phyloP scores from a whole-genome alignment of 345 rosid species.

The Acer yangbiense region DNA sequence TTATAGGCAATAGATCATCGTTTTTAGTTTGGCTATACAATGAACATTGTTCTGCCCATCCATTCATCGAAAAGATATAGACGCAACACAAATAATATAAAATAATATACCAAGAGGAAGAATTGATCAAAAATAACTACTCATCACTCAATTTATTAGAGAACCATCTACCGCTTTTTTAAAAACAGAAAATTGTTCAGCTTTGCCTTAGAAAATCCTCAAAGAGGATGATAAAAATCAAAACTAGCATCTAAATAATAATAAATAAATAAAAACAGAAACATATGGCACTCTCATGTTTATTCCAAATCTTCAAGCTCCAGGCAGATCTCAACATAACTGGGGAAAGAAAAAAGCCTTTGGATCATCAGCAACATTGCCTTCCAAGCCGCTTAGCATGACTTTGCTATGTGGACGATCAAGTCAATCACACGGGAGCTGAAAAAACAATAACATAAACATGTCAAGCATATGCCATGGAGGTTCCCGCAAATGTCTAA shows the following conservation, averaged over 20 bases:
- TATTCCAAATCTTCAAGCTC: background rate
- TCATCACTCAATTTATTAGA: background rate
- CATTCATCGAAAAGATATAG: too few relatives aligned
- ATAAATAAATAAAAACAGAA: too few relatives aligned
- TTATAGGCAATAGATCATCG: too few relatives aligned
- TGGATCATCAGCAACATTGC: constrained; percentile 10
- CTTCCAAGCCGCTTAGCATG: background rate
- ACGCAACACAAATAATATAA: too few relatives aligned
- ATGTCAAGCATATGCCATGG: background rate
- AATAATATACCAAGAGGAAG: too few relatives aligned
- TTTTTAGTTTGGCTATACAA: too few relatives aligned
- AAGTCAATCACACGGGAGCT: constrained; percentile 82
- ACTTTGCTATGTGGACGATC: constrained; percentile 66
- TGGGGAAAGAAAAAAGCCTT: background rate
- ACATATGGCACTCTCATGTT: background rate
- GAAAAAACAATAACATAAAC: constrained; percentile 27
- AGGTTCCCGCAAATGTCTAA: too few relatives aligned
- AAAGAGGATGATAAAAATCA: background rate
- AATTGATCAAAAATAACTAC: background rate
- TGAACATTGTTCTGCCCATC: too few relatives aligned
- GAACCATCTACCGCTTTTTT: background rate
- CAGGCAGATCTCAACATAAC: background rate
- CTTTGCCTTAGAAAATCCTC: background rate
- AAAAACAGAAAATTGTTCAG: background rate
- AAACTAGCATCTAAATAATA: background rate